Base-by-base conservation (phyloP, 2,329 filamentous ascomycete genomes). In the Diaporthe australafricana region DNA sequence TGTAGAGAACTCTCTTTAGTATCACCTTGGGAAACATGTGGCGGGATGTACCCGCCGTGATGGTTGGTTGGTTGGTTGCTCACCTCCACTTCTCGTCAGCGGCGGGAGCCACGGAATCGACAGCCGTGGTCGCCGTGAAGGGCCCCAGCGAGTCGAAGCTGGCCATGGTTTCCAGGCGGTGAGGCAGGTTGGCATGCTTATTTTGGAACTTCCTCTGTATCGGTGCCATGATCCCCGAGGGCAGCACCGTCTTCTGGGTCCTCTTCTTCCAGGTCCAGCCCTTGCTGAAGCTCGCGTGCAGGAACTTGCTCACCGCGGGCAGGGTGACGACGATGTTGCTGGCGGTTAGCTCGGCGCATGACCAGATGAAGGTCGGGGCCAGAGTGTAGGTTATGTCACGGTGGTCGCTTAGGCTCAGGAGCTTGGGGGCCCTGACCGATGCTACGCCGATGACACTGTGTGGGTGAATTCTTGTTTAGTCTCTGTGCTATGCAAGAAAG, bases 301-400 rank as follows among this genome's bases (percentile, higher is more conserved):
- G 60, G 60, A 50, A 65, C 60, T 65, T 11, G 60, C 45, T 65
- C 45, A 65, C 60, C 20, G 60, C 45, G 14, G 60, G 60, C 8
- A 65, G 45, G 27, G 60, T 65, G 7, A 65, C 17, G 45, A 65
- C 45, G n/a, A 65, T 12, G n/a, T 65, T 65, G 45, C 60, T 50
- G 60, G 60, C 60, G 20, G 45, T 65, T 27, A 65, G 45, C 60
- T 65, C 60, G 60, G 42, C 60, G 45, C 60, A 65, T 27, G 60
- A 50, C 60, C 60, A 65, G 12, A 50, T 38, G 30, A 65, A 50
- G n/a, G 60, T 65, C 20, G 60, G 60, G 20, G 60, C 60, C 20
- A 65, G 30, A 30, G 27, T 63, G 5, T 12, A 27, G 20, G 60
- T 63, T 12, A 48, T 63, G 42, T 63, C 60, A 40, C 60, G 42